These are phyloP conservation scores for Fusarium sp. DNA, from an alignment of 2,329 filamentous ascomycete species.

Conservation along the genomic window DNA sequence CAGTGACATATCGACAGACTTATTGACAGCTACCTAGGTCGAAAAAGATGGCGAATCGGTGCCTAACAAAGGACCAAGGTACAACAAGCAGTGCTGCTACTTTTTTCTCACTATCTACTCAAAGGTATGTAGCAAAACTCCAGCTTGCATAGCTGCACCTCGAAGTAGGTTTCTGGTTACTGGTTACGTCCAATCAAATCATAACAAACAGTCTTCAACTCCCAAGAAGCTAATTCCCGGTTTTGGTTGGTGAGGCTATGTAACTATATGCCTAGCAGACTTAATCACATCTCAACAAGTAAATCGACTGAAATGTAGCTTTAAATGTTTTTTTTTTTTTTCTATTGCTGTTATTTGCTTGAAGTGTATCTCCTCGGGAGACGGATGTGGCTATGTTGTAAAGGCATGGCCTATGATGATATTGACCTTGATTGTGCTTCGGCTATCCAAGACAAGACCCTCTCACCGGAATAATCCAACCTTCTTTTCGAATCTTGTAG, in stretches of 20 bases:
- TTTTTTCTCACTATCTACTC: neutral
- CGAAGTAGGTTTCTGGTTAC: neutral
- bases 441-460: neutral
- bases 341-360: neutral
- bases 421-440: slow-evolving; percentile 14
- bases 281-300: neutral
- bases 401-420: slow-evolving; percentile 9
- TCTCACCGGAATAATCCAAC: neutral
- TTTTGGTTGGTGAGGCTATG: neutral
- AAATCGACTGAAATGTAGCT: neutral
- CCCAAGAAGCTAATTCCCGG: neutral
- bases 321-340: neutral
- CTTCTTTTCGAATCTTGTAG: neutral
- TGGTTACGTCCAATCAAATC: slow-evolving; percentile 7
- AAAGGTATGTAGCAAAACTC: too few species aligned
- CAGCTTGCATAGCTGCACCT: too few species aligned
- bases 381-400: neutral
- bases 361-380: neutral
- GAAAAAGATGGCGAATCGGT: neutral
- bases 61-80: neutral
- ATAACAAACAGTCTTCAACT: slow-evolving; percentile 4
- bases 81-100: neutral
- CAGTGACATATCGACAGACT: neutral
- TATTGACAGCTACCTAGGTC: neutral
- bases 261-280: neutral